Conservation (phyloP, 352 stramenopile genomes). For the Phytophthora cryptogea region DNA sequence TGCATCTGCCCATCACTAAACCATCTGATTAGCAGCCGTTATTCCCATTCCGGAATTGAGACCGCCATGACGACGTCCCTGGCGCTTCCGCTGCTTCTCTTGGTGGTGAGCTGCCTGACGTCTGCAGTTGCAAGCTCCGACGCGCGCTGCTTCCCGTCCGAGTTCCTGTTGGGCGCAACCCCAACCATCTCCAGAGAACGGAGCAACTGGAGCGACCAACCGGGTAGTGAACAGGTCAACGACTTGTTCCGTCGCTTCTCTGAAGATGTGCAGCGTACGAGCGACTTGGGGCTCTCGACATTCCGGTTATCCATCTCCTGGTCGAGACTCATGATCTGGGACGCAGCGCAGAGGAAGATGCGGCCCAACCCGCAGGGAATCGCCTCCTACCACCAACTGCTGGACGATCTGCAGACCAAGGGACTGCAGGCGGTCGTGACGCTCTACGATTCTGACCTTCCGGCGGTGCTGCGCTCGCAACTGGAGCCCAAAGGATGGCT, state of each 20-base stretch:
- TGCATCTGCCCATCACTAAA: too few species aligned
- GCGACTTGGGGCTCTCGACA: constrained; percentile 80
- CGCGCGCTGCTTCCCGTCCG: constrained; percentile 47
- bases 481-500: constrained; percentile 75
- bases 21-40: constrained; percentile 8
- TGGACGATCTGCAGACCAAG: constrained; percentile 71
- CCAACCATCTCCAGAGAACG: constrained; percentile 28
- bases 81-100: constrained; percentile 7
- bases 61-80: background rate
- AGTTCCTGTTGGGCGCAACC: constrained; percentile 37
- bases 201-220: constrained; percentile 33
- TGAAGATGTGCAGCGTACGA: constrained; percentile 89
- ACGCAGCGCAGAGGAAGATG: constrained; percentile 23
- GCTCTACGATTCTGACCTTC: constrained; percentile 96
- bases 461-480: constrained; percentile 80
- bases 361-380: constrained; percentile 25
- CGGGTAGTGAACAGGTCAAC: constrained; percentile 74
- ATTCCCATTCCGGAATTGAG: constrained; percentile 10
- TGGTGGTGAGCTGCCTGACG: constrained; percentile 1
- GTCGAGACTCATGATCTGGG: constrained; percentile 40
- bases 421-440: constrained; percentile 91
- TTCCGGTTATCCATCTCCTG: constrained; percentile 72
- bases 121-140: background rate
- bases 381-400: constrained; percentile 83
- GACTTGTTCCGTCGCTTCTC: constrained; percentile 88